Conservation (phyloP, 139 green algal genomes). For the Micractinium sp. region DNA sequence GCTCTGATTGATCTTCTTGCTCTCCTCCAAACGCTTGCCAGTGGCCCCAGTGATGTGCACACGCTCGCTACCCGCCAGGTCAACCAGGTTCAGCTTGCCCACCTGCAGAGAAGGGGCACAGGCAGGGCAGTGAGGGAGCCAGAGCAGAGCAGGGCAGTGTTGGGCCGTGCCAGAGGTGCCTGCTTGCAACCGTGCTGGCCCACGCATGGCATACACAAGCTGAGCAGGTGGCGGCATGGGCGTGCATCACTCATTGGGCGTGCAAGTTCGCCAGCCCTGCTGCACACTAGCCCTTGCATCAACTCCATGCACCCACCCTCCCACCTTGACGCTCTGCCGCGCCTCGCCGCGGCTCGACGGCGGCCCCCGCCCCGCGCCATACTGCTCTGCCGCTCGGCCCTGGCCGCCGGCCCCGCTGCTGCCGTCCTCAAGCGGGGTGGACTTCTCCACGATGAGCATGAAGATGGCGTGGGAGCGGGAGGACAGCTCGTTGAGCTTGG, state of each 20-base stretch:
- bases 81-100: constrained; percentile 98
- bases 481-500: constrained; percentile 93
- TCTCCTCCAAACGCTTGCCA: constrained; percentile 93
- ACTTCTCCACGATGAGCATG: constrained; percentile 97
- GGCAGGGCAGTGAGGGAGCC: not conserved
- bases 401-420: not conserved
- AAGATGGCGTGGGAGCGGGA: constrained; percentile 91
- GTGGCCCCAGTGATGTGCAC: constrained; percentile 92
- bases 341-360: not conserved
- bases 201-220: too few species aligned
- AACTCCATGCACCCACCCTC: not conserved
- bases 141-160: not conserved
- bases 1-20: constrained; percentile 97
- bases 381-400: not conserved
- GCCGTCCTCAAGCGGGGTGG: constrained; percentile 44
- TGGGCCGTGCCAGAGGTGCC: too few species aligned
- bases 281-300: not conserved
- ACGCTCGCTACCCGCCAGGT: constrained; percentile 94
- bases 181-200: too few species aligned
- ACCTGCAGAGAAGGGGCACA: constrained; percentile 61
- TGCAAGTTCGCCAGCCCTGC: not conserved
- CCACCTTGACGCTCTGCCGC: constrained; percentile 30
- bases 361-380: not conserved
- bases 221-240: too few species aligned
- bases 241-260: not conserved